Conservation (phyloP, 2,329 filamentous ascomycete species). For the Beauveria sp. region DNA sequence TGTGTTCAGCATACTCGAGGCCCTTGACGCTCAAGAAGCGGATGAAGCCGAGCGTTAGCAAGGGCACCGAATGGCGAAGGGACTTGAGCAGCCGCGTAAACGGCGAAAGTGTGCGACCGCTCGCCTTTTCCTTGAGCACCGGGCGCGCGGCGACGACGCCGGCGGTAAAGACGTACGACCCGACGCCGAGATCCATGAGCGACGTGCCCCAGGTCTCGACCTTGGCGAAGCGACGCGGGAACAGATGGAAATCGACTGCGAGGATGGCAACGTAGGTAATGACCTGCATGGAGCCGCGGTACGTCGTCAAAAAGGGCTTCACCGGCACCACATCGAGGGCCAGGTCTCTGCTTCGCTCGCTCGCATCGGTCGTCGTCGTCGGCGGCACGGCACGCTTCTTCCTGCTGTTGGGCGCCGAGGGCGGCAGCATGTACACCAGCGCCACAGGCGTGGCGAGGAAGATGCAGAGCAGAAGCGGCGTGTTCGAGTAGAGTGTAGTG, state of each 20-base stretch:
- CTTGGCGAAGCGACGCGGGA: slow-evolving; percentile 91
- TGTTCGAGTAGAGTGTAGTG: slow-evolving; percentile 73
- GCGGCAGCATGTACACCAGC: slow-evolving; percentile 49
- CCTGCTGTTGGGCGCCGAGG: slow-evolving; percentile 22
- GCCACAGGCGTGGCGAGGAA: slow-evolving; percentile 66
- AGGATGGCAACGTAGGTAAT: slow-evolving; percentile 85
- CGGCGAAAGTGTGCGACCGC: slow-evolving; percentile 42
- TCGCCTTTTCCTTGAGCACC: slow-evolving; percentile 61
- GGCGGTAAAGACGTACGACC: slow-evolving; percentile 92
- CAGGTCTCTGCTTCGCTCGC: slow-evolving; percentile 8
- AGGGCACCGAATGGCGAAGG: slow-evolving; percentile 71
- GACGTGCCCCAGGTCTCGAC: slow-evolving; percentile 99
- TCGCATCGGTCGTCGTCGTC: slow-evolving; percentile 26
- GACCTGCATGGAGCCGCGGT: slow-evolving; percentile 86
- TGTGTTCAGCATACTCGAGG: slow-evolving; percentile 92
- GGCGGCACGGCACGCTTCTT: slow-evolving; percentile 40
- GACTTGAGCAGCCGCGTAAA: slow-evolving; percentile 55
- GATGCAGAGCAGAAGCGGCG: slow-evolving; percentile 64
- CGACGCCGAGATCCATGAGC: slow-evolving; percentile 96
- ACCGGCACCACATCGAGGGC: slow-evolving; percentile 51
- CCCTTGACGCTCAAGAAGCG: slow-evolving; percentile 87
- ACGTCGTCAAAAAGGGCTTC: slow-evolving; percentile 88
- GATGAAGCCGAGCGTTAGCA: slow-evolving; percentile 71
- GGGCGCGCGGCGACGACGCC: slow-evolving; percentile 84
- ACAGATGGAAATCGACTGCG: slow-evolving; percentile 92